Percentiles rank a stretch among this genome's conserved stretches.
Conservation (phyloP, 805 yeast genomes). For the Zygosaccharomyces bisporus region DNA sequence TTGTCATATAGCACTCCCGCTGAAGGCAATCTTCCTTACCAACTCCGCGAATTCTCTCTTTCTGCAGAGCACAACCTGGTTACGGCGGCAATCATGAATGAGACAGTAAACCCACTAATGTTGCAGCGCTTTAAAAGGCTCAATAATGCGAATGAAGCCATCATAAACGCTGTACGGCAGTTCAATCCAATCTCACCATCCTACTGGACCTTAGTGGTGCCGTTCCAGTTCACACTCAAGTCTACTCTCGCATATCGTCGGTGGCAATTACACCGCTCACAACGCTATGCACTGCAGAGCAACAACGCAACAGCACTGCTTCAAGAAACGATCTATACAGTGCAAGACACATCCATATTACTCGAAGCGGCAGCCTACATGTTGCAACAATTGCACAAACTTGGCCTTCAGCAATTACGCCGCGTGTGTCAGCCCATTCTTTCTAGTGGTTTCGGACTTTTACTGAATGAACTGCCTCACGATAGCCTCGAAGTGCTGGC, state of each 20-base stretch:
- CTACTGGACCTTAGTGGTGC: constrained; percentile 3
- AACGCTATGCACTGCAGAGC: neutral
- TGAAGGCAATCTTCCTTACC: neutral
- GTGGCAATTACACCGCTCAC: constrained; percentile 3
- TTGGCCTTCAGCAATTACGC: neutral
- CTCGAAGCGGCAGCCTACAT: constrained; percentile 5
- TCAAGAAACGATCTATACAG: neutral
- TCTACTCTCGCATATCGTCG: constrained; percentile 2
- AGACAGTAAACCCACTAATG: neutral
- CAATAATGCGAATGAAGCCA: neutral
- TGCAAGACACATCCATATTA: neutral
- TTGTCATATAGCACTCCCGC: constrained; percentile 1
- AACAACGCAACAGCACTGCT: neutral
- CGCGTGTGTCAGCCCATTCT: constrained; percentile 2
- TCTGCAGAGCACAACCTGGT: constrained; percentile 1
- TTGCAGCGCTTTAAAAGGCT: constrained; percentile 1
- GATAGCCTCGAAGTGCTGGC: neutral
- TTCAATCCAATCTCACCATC: neutral
- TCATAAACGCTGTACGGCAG: neutral
- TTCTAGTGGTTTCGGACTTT: neutral
- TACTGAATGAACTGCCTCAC: neutral
- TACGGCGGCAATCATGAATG: neutral
- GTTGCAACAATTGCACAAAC: neutral
- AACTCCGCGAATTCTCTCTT: neutral
- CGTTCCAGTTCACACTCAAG: constrained; percentile 3